Percentiles rank a stretch among this genome's conserved stretches.
Conservation (phyloP, 352 stramenopile species). For the Globisporangium emineosum region DNA sequence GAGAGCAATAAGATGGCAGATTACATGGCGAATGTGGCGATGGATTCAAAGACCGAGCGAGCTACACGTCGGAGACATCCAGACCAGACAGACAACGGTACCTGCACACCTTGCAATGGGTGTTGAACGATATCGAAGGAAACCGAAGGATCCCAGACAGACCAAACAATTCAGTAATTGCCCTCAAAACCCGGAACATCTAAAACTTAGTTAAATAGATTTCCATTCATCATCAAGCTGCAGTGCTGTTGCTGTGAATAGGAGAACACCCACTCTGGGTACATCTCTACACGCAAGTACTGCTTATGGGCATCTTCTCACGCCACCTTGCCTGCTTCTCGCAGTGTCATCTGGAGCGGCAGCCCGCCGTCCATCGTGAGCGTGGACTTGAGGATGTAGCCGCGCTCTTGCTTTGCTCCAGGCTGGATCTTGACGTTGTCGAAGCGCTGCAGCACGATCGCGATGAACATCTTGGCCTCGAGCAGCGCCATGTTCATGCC, state of each 20-base stretch:
- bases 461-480: conserved; percentile 62
- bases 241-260: background rate
- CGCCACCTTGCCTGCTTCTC: background rate
- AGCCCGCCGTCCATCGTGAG: conserved; percentile 7
- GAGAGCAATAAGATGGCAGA: too few species aligned
- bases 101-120: too few species aligned
- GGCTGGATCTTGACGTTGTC: conserved; percentile 34
- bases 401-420: conserved; percentile 33
- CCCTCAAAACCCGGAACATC: too few species aligned
- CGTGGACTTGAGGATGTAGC: conserved; percentile 44
- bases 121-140: too few species aligned
- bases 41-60: too few species aligned
- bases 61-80: too few species aligned
- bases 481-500: conserved; percentile 70
- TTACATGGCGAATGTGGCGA: too few species aligned
- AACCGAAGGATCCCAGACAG: too few species aligned
- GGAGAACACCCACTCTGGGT: background rate
- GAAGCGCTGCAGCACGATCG: conserved; percentile 38
- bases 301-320: background rate
- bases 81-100: too few species aligned
- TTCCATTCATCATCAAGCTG: too few species aligned
- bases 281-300: background rate
- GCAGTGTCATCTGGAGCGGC: conserved; percentile 1
- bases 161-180: too few species aligned
- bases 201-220: too few species aligned